These are phyloP conservation scores for Agastache rugosa DNA, from an alignment of 257 asterid species.

Conservation along the genomic window DNA sequence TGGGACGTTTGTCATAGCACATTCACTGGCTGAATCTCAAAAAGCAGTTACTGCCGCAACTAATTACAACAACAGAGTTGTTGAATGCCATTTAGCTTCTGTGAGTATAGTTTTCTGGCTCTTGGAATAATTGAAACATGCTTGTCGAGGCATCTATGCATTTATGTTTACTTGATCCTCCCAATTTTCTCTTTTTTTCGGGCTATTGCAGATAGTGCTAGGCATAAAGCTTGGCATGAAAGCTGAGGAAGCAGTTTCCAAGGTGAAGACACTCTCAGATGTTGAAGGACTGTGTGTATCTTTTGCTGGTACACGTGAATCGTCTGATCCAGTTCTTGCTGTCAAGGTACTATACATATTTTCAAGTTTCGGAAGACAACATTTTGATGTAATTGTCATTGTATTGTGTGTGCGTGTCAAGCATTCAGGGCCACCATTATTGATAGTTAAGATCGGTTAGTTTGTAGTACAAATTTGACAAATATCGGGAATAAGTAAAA, in stretches of 20 bases:
- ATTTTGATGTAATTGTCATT: background rate
- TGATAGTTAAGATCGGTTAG: background rate
- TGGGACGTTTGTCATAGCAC: slow-evolving; percentile 88
- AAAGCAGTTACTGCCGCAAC: slow-evolving; percentile 97
- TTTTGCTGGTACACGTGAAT: slow-evolving; percentile 69
- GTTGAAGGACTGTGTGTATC: slow-evolving; percentile 82
- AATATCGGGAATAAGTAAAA: background rate
- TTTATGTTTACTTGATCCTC: slow-evolving; percentile 6
- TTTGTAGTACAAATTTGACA: background rate
- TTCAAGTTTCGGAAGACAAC: background rate
- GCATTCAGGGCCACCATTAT: background rate
- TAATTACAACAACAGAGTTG: slow-evolving; percentile 92
- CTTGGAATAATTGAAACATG: background rate
- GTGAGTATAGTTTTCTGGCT: slow-evolving; percentile 47
- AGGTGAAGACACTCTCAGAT: slow-evolving; percentile 86
- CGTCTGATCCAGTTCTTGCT: slow-evolving; percentile 85
- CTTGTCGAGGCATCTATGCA: slow-evolving; percentile 3
- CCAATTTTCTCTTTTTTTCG: background rate
- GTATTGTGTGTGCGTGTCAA: background rate
- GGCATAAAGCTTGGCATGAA: slow-evolving; percentile 88
- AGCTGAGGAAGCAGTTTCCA: slow-evolving; percentile 67
- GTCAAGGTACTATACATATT: slow-evolving; percentile 61
- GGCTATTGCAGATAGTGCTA: slow-evolving; percentile 68
- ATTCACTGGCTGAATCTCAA: slow-evolving; percentile 92
- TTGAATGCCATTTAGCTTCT: slow-evolving; percentile 93